Conservation (phyloP, 139 green algal genomes). For the Chlorella sp. region DNA sequence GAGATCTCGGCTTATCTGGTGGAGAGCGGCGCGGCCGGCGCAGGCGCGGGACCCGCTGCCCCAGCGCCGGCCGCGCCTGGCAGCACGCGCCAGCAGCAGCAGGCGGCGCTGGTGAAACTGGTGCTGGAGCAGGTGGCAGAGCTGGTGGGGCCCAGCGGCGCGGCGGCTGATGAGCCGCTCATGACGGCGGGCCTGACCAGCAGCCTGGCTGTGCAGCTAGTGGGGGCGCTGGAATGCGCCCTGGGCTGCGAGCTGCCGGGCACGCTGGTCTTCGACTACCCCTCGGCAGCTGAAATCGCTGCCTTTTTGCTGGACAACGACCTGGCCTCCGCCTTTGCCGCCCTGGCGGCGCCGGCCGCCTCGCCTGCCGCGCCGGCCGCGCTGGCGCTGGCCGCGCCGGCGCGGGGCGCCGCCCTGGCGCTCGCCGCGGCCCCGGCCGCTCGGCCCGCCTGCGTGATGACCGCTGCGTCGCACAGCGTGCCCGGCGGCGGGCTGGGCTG, state of each 20-base stretch:
- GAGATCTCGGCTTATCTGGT: conserved; percentile 29
- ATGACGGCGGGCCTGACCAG: conserved; percentile 69
- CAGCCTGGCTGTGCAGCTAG: conserved; percentile 38
- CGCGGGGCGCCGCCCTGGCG: neutral
- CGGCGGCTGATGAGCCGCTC: conserved; percentile 29
- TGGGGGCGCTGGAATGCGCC: conserved; percentile 11
- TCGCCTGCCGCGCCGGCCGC: neutral
- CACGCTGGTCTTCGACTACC: conserved; percentile 63
- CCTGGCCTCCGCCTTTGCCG: neutral
- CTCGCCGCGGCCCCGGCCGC: neutral
- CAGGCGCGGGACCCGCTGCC: neutral
- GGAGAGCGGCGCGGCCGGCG: neutral
- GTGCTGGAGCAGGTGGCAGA: neutral
- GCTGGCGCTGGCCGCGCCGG: too few species aligned
- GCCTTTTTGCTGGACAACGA: conserved; percentile 23
- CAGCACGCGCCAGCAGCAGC: neutral
- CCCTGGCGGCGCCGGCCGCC: neutral
- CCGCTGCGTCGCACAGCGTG: conserved; percentile 13
- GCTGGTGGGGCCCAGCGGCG: neutral
- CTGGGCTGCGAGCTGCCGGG: conserved; percentile 19
- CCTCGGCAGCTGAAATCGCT: conserved; percentile 39
- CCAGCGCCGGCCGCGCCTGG: neutral
- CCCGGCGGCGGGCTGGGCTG: conserved; percentile 36
- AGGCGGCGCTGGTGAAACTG: neutral
- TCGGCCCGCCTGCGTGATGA: conserved; percentile 9